Percentiles rank a stretch among this genome's conserved stretches.
Evolutionary conservation across 2,329 filamentous ascomycete genomes (phyloP).

Genomic region (Fusarium sp.): DNA sequence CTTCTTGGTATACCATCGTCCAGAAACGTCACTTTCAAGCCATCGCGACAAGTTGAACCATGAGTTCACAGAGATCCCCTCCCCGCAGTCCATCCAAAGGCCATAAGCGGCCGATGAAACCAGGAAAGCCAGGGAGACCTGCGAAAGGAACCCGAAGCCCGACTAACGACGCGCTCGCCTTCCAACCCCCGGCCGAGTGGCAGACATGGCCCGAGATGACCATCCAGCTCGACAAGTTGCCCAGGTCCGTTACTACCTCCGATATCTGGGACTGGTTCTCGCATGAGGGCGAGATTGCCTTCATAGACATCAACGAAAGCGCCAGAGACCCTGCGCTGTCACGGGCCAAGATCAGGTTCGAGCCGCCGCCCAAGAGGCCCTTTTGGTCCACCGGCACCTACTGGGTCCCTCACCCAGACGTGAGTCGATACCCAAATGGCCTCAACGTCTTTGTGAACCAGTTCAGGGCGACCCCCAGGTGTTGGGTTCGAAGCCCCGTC

Average conservation of each 20-base stretch:
- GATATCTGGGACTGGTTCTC: constrained; percentile 66
- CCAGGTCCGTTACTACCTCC: constrained; percentile 50
- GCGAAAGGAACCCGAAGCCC: background rate
- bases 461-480: constrained; percentile 1
- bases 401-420: constrained; percentile 42
- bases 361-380: constrained; percentile 62
- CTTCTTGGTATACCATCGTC: background rate
- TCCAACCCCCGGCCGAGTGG: constrained; percentile 44
- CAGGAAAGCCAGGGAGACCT: background rate
- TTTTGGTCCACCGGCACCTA: constrained; percentile 62
- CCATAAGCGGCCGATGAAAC: background rate
- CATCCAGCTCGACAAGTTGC: constrained; percentile 50
- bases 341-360: constrained; percentile 65
- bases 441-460: constrained; percentile 33
- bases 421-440: constrained; percentile 27
- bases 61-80: constrained; percentile 1
- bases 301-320: constrained; percentile 64
- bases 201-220: constrained; percentile 49
- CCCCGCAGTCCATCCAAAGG: background rate
- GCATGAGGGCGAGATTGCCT: constrained; percentile 63
- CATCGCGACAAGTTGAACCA: background rate
- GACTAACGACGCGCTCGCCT: background rate
- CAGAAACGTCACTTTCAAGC: background rate
- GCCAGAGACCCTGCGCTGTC: constrained; percentile 27
- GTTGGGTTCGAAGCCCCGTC: constrained; percentile 36